Evolutionary conservation across 441 rosid genomes (phyloP).

Genomic region (Corymbia calophylla): DNA sequence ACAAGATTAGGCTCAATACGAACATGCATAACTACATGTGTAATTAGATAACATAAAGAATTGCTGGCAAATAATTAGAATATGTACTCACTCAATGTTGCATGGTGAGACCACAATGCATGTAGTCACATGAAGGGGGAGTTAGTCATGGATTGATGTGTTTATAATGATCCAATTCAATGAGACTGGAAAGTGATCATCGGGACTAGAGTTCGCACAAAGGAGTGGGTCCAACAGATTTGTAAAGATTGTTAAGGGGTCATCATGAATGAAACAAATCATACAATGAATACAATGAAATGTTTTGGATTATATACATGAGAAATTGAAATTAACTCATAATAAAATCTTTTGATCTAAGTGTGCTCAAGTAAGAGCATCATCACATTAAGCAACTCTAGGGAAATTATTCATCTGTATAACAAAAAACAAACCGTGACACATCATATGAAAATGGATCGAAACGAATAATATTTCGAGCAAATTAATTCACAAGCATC

Average conservation of each 20-base stretch:
- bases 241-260: not conserved
- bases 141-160: not conserved
- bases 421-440: not conserved
- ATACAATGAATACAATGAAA: not conserved
- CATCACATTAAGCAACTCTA: accelerated
- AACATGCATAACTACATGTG: not conserved
- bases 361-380: not conserved
- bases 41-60: not conserved
- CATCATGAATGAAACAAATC: not conserved
- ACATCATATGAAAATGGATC: accelerated
- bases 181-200: not conserved
- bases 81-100: not conserved
- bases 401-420: not conserved
- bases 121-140: not conserved
- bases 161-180: not conserved
- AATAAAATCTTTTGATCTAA: not conserved
- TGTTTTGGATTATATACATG: not conserved
- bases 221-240: no score
- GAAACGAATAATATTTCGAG: accelerated
- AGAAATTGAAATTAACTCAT: not conserved
- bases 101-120: not conserved
- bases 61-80: not conserved
- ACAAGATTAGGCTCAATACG: not conserved
- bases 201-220: accelerated
- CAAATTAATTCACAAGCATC: accelerated